Conservation (phyloP, 2,329 filamentous ascomycete genomes). For the Metarhizium anisopliae region DNA sequence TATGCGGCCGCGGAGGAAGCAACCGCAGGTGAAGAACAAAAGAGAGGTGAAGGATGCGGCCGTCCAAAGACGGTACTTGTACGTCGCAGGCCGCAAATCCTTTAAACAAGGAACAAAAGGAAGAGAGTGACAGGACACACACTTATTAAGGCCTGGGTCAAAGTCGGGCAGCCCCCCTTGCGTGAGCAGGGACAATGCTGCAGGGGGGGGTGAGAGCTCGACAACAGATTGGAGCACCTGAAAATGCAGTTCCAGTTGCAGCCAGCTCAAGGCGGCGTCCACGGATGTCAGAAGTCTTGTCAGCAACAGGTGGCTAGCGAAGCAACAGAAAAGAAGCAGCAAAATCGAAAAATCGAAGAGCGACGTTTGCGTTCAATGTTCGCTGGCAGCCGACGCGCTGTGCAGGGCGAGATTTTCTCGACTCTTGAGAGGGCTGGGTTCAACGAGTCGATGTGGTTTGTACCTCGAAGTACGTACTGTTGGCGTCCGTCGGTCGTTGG, state of each 20-base stretch:
- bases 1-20: not conserved
- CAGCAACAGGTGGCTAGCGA: not conserved
- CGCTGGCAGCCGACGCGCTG: not conserved
- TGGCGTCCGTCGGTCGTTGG: not conserved
- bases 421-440: not conserved
- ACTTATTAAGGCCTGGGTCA: not conserved
- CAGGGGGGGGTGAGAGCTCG: not conserved
- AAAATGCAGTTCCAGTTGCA: not conserved
- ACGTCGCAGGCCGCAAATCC: not conserved
- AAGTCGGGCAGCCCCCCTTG: not conserved
- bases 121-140: not conserved
- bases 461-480: not conserved
- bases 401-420: not conserved
- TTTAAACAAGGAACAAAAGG: not conserved
- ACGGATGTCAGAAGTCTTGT: not conserved
- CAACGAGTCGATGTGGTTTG: not conserved
- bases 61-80: conserved; percentile 1
- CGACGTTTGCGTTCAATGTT: no score
- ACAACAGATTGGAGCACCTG: not conserved
- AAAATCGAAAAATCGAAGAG: not conserved
- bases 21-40: not conserved
- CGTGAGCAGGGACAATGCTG: conserved; percentile 1
- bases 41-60: not conserved
- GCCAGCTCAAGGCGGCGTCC: not conserved
- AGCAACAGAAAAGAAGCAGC: not conserved